Evolutionary conservation across 306 rosid genomes (phyloP), one percentile per base, ranked within the genome.

Genomic region (Ormosia semicastrata): DNA sequence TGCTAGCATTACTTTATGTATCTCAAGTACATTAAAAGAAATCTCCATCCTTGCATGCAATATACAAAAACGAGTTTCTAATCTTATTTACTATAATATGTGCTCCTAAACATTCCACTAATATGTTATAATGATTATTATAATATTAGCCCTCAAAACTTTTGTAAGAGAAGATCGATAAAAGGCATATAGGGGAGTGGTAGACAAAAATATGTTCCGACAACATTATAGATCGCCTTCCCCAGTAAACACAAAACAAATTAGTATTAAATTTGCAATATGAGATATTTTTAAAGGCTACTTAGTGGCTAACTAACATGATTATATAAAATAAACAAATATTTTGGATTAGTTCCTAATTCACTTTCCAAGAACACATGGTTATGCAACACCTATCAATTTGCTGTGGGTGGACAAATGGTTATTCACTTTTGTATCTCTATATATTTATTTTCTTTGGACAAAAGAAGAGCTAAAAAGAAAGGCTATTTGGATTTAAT

Each of bases 241-340:
- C 67, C 79, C 73, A 79, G 30, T 15, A 24, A 78, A 67, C n/a
- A 78, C 17, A 29, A 7, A 56, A 49, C 59, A 79, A 47, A 54
- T 41, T 57, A 59, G 7, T 52, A 44, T 66, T 67, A 52, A 56
- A 76, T 50, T 52, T 41, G 41, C 7, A 52, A 37, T 15, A 6
- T 17, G 59, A 43, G 77, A 24, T 11, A 66, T 30, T 15, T 79
- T 41, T 15, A 66, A 66, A 32, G 66, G 44, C 36, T 66, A 72
- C 30, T 76, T 52, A 66, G 86, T 85, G 84, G 77, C 64, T 72
- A 78, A 77, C 77, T 54, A 70, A 43, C 75, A 13, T 58, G 54
- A 44, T 79, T 49, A 70, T 47, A 12, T 76, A 77, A 77, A 71
- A 53, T 77, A 77, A 71, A 71, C 49, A 68, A 88, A 60, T 39